Evolutionary conservation across 1,139 yeast genomes (phyloP), one percentile per base, ranked within the genome.

Genomic region (Tardiomyces depauwii): DNA sequence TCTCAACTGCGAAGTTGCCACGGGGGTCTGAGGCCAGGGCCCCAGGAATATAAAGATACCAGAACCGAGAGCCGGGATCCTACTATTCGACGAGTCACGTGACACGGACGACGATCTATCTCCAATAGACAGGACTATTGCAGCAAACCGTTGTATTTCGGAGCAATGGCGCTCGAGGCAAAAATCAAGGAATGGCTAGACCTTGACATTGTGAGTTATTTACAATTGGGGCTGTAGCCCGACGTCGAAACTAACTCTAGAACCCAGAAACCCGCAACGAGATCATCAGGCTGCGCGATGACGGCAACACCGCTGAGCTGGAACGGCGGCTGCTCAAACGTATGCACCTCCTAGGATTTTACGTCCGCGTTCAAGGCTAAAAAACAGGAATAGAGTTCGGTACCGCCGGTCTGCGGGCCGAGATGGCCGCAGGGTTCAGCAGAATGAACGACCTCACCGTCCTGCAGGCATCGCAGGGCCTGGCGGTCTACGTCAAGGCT

Each of bases 381-480:
- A n/a, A n/a, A n/a, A 11, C 25, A 30, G 65, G 95, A 44, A 82
- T 88, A 38, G 72, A 79, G n/a, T 88, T 88, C 64, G 97, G 96
- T 0, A 88, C 97, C 0, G 96, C 97, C 2, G 96, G 96, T 18
- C 72, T 91, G 45, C 68, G 98, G 30, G 78, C 95, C 2, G 70
- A 74, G 25, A 88, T 91, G 96, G 88, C 80, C 53, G 87, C 96
- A 0, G 97, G 97, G 0, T 89, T 84, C 61, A 76, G 79, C 45
- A 76, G 88, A 54, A 84, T 91, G 93, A 91, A 91, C 62, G 85
- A 83, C 53, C 82, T 91, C 12, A 88, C 96, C 0, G 84, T 91
- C 1, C 61, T 86, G 41, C 97, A 89, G 64, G 93, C 97, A 0
- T 80, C 96, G 0, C 97, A 89, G 59, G 98, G 97, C 0, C 69